phyloP scores from a whole-genome alignment of 2,329 filamentous ascomycete species.

The Arthrobotrys iridis region DNA sequence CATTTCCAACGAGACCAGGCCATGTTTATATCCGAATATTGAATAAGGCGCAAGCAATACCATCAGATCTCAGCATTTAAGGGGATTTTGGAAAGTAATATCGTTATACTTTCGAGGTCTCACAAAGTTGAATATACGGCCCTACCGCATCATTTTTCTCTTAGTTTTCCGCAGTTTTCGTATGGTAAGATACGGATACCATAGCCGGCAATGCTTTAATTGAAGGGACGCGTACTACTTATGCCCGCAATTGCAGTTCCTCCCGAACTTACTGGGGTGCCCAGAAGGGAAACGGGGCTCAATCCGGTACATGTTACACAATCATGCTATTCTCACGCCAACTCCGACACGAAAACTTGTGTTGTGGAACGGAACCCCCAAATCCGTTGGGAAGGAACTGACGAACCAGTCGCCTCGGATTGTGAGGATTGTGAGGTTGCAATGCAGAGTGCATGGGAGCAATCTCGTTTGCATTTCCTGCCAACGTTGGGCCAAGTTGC shows the following conservation, averaged over 20 bases:
- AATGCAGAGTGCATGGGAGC: background rate
- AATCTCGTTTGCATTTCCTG: slow-evolving; percentile 10
- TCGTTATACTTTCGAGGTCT: no score
- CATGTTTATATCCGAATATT: no score
- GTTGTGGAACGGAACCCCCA: background rate
- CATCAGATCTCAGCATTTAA: no score
- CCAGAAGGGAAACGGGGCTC: background rate
- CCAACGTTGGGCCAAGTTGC: background rate
- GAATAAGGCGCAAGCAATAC: no score
- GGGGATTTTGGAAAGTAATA: no score
- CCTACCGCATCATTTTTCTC: no score
- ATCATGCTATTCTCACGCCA: slow-evolving; percentile 14
- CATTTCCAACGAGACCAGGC: no score
- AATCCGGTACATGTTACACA: background rate
- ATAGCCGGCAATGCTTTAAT: no score
- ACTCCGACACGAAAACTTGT: slow-evolving; percentile 2
- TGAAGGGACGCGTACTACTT: no score
- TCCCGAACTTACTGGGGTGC: background rate
- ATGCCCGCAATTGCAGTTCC: background rate
- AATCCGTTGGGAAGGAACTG: background rate
- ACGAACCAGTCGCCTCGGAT: background rate
- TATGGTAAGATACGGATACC: no score
- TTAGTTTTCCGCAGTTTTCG: no score
- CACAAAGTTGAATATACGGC: no score
- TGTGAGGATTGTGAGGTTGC: background rate